Percentiles rank a stretch among this genome's conserved stretches.
Conservation (phyloP, 768 basidiomycete species). For the Lactifluus piperatus region DNA sequence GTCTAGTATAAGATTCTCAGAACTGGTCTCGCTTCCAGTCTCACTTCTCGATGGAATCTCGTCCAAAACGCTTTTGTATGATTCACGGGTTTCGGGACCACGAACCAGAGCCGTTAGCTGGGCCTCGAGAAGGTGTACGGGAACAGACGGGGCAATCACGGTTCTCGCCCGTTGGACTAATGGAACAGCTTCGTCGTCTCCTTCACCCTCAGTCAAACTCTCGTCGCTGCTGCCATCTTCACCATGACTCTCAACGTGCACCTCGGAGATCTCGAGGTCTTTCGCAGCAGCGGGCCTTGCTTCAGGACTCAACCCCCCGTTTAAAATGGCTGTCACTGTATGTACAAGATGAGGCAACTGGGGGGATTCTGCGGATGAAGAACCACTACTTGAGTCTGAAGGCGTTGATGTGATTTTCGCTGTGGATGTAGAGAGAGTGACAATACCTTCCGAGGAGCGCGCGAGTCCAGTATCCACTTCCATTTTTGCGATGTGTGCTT, state of each 20-base stretch:
- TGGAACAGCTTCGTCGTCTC: neutral
- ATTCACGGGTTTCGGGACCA: constrained; percentile 8
- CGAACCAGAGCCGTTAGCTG: constrained; percentile 8
- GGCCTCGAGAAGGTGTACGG: neutral
- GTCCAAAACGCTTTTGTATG: constrained; percentile 14
- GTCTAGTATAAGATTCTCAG: constrained; percentile 12
- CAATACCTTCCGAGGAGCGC: neutral
- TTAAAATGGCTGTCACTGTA: neutral
- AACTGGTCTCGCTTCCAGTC: constrained; percentile 1
- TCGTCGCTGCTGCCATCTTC: constrained; percentile 19
- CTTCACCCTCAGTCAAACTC: constrained; percentile 6
- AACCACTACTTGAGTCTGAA: neutral
- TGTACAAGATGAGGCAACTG: neutral
- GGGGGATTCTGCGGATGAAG: neutral
- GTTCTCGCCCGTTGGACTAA: neutral
- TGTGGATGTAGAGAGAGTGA: neutral
- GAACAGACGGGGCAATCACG: neutral
- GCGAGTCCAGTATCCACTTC: neutral
- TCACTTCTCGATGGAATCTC: constrained; percentile 18
- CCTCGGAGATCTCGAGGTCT: constrained; percentile 13
- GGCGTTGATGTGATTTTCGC: neutral
- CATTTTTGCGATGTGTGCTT: neutral
- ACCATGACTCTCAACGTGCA: constrained; percentile 6
- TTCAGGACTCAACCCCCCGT: neutral
- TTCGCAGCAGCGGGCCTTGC: neutral